phyloP scores from a whole-genome alignment of 306 rosid species.

The Coriaria nepalensis region DNA sequence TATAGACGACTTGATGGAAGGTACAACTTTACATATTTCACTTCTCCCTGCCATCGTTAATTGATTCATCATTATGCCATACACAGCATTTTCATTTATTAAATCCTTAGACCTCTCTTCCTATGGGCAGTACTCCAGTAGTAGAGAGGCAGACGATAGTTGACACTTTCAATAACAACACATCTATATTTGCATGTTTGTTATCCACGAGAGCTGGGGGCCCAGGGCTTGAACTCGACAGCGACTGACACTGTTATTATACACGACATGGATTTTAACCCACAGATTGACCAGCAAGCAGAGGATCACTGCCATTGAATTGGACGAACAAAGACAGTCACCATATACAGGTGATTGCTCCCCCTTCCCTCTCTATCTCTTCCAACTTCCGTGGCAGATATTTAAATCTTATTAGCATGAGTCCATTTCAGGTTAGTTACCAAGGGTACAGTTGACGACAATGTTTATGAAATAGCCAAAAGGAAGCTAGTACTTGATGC shows the following conservation, averaged over 20 bases:
- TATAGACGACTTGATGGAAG: constrained; percentile 97
- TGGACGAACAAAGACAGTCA: constrained; percentile 84
- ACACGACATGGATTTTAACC: constrained; percentile 98
- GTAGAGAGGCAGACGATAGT: constrained; percentile 91
- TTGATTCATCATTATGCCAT: background rate
- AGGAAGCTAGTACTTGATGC: constrained; percentile 86
- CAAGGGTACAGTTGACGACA: constrained; percentile 85
- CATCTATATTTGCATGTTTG: constrained; percentile 89
- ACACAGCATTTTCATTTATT: background rate
- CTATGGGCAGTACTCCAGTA: constrained; percentile 66
- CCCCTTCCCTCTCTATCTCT: background rate
- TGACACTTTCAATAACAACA: constrained; percentile 72
- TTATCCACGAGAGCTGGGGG: constrained; percentile 97
- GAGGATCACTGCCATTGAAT: constrained; percentile 95
- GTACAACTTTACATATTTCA: constrained; percentile 24
- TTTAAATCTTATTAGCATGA: background rate
- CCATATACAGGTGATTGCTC: constrained; percentile 51
- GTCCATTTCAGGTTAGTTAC: constrained; percentile 59
- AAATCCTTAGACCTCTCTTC: constrained; percentile 3
- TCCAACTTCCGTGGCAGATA: background rate
- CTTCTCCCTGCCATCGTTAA: too few relatives aligned
- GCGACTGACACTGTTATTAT: constrained; percentile 93
- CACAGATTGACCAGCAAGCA: constrained; percentile 90
- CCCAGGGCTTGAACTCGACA: constrained; percentile 76
- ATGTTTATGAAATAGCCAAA: constrained; percentile 91